Evolutionary conservation across 495 filamentous ascomycete genomes (phyloP), one percentile per base, ranked within the genome.

Genomic region (Aspergillus taichungensis): DNA sequence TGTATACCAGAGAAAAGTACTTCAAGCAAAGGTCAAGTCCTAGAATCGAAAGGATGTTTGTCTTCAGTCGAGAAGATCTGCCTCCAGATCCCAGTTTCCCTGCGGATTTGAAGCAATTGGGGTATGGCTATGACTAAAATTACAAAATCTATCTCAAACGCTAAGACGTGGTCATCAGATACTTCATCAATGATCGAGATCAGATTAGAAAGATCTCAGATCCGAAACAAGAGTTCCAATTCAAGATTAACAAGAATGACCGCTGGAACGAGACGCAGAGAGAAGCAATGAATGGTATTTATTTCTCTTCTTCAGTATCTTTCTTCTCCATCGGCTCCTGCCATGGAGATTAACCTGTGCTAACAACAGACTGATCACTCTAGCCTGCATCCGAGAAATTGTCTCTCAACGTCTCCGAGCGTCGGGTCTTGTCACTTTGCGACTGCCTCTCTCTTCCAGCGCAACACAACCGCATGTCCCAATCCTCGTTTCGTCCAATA

Each of bases 201-300:
- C 80, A 87, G 55, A 79, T 94, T 51, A 76, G 82, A 35, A 75
- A 69, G 50, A 79, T 84, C 48, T 67, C 73, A 7, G 64, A 85
- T 45, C 79, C 83, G 3, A 71, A 81, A 13, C 61, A 75, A 56
- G 80, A 80, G 54, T 91, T 87, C 67, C 71, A 83, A 47, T 94
- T 69, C 74, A 84, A 77, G 60, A 61, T 85, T 49, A 80, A 73
- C 59, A 80, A 77, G 45, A 85, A 86, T 61, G 67, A 73, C 12
- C 82, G 88, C 33, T 77, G 75, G 65, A 90, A 89, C 55, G 75
- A 82, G 29, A 67, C 78, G 27, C 80, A 84, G 37, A 69, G 79
- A 6, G 87, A 87, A 47, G 72, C 76, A 13, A 74, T 90, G 64
- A 81, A 90, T 55, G 61, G 85, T 87, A 49, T 42, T 32, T 48